Conservation (phyloP, 2,329 filamentous ascomycete genomes). For the Colletotrichum truncatum region DNA sequence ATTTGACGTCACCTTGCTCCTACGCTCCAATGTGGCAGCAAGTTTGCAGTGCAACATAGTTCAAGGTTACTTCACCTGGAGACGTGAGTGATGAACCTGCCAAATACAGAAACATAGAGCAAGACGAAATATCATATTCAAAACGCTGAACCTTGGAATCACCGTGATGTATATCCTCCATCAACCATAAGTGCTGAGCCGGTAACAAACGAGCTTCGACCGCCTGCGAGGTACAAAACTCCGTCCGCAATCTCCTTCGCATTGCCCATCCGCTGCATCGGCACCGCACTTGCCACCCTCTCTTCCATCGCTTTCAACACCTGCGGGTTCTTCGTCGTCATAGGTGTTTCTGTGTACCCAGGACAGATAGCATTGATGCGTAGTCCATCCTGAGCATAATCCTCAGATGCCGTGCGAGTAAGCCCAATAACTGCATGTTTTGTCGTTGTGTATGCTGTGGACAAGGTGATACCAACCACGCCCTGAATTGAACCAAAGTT, state of each 20-base stretch:
- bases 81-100: too few species aligned
- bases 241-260: constrained; percentile 41
- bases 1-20: too few species aligned
- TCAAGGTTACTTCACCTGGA: too few species aligned
- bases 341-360: constrained; percentile 41
- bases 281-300: constrained; percentile 33
- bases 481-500: constrained; percentile 27
- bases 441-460: constrained; percentile 19
- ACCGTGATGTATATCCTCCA: constrained; percentile 21
- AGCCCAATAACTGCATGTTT: constrained; percentile 24
- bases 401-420: constrained; percentile 43
- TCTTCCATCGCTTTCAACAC: constrained; percentile 39
- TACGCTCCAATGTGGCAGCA: too few species aligned
- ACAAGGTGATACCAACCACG: constrained; percentile 18
- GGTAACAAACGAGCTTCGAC: constrained; percentile 19
- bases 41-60: too few species aligned
- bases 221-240: constrained; percentile 36
- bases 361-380: constrained; percentile 48
- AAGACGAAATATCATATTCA: not conserved
- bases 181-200: constrained; percentile 27
- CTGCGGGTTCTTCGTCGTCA: constrained; percentile 38
- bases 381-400: constrained; percentile 50
- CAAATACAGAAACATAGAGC: not conserved
- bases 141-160: not conserved
- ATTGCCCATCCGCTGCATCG: constrained; percentile 38